Evolutionary conservation across 352 stramenopile species (phyloP), one percentile per base, ranked within the genome.

Genomic region (Phytopythium vexans): DNA sequence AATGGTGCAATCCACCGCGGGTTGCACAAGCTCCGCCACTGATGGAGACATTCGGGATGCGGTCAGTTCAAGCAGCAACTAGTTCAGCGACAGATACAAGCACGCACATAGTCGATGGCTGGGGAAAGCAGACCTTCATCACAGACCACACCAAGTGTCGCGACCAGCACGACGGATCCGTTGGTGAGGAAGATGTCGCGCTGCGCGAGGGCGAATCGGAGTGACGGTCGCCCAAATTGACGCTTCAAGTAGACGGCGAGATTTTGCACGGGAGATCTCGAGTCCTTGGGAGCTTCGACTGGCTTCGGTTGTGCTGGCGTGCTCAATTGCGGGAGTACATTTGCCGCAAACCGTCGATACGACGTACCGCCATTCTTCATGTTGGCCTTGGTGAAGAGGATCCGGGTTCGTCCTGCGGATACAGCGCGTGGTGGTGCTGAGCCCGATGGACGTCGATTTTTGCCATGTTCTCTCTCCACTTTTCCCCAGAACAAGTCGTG

Each of bases 161-260:
- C 64, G 21, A 68, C 12, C 15, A 70, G 51, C 21, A 87, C 60
- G 4, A 65, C 38, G 10, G 73, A 64, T 0, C 42, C 56, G 15
- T 58, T 27, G 6, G 74, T 66, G 14, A 43, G 27, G 16, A 72
- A 86, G 21, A 82, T 57, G 36, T 74, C 77, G n/a, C 53, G 65
- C 33, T 83, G 66, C 8, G 76, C 66, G 21, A 89, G 53, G 5
- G 72, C 76, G 33, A 85, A 76, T 14, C 78, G 69, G 31, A 84
- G 31, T 6, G 78, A 89, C 31, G 76, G 60, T 32, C 73, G 62
- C 8, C 78, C 76, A 32, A 59, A 84, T 16, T 49, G 62, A 4
- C 49, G 56, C 41, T 72, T 63, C 38, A 89, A 60, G 35, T 76
- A 55, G 8, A 69, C 54, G 2, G 65, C 72, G 9, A 89, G 44